Evolutionary conservation across 495 filamentous ascomycete species (phyloP).

Genomic region (Aspergillus asperescens): DNA sequence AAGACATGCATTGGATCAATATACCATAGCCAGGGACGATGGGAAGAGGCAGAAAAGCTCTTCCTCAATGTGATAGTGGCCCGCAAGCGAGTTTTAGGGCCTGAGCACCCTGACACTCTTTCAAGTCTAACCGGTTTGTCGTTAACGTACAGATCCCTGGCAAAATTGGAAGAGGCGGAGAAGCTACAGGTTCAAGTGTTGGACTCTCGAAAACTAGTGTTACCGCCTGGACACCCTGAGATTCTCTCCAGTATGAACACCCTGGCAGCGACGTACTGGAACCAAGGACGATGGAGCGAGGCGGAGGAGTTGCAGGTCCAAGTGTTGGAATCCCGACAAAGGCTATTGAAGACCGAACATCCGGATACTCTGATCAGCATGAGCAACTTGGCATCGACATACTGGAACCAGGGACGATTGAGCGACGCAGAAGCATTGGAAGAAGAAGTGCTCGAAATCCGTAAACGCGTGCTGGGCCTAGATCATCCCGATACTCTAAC

Average conservation of each 20-base stretch:
- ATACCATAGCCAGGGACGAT: too few relatives aligned
- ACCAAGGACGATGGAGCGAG: background rate
- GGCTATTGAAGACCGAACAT: background rate
- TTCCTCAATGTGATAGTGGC: background rate
- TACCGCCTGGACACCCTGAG: background rate
- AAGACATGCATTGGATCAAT: too few relatives aligned
- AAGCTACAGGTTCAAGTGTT: background rate
- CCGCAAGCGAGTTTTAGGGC: background rate
- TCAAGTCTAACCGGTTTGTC: slow-evolving; percentile 27
- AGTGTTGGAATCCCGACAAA: background rate
- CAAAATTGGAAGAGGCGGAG: slow-evolving; percentile 27
- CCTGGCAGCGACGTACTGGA: background rate
- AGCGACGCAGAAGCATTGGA: slow-evolving; percentile 23
- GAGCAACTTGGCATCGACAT: background rate
- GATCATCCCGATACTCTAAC: slow-evolving; percentile 9
- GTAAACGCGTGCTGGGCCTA: background rate
- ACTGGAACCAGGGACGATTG: background rate
- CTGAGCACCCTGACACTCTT: slow-evolving; percentile 20
- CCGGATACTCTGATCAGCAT: background rate
- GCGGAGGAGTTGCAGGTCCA: background rate
- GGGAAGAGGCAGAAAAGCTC: slow-evolving; percentile 1
- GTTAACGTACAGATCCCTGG: slow-evolving; percentile 22
- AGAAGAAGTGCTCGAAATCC: slow-evolving; percentile 21
- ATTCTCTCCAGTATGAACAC: background rate
- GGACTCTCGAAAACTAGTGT: background rate